phyloP scores from a whole-genome alignment of 768 basidiomycete genomes.

The Lactarius evosmus region DNA sequence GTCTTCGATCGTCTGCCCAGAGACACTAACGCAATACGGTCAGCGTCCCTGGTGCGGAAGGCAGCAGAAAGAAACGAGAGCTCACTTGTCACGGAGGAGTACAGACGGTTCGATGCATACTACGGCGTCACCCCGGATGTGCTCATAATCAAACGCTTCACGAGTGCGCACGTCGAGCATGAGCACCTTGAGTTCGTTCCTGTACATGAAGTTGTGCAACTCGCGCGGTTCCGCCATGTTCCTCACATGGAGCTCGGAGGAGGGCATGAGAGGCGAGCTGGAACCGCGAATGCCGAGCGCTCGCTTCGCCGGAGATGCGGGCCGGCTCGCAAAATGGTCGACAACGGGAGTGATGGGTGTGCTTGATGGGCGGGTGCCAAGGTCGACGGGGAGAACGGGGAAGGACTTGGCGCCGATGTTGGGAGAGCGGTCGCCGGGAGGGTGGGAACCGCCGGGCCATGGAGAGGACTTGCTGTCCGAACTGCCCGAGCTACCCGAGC shows the following conservation, averaged over 20 bases:
- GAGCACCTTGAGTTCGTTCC: slow-evolving; percentile 62
- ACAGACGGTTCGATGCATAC: slow-evolving; percentile 87
- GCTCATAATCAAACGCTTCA: slow-evolving; percentile 70
- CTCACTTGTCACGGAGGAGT: slow-evolving; percentile 64
- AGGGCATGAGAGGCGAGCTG: slow-evolving; percentile 36
- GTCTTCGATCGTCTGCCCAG: slow-evolving; percentile 64
- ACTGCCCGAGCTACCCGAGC: slow-evolving; percentile 29
- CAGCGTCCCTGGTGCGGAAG: not conserved
- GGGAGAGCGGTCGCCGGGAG: slow-evolving; percentile 21
- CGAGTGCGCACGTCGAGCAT: slow-evolving; percentile 81
- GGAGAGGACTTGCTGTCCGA: slow-evolving; percentile 11
- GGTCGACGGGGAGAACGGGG: slow-evolving; percentile 44
- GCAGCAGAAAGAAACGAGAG: slow-evolving; percentile 16
- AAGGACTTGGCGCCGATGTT: slow-evolving; percentile 34
- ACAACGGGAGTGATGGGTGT: slow-evolving; percentile 61
- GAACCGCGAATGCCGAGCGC: slow-evolving; percentile 44
- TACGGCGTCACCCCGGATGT: slow-evolving; percentile 63
- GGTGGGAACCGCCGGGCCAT: slow-evolving; percentile 32
- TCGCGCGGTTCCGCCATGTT: slow-evolving; percentile 35
- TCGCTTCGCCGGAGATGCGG: slow-evolving; percentile 43
- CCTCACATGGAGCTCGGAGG: slow-evolving; percentile 29
- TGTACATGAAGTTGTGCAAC: slow-evolving; percentile 42
- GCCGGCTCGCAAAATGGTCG: slow-evolving; percentile 58
- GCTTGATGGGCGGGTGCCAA: slow-evolving; percentile 60
- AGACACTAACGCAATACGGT: slow-evolving; percentile 47